Conservation (phyloP, 495 filamentous ascomycete genomes). For the Glonium stellatum region DNA sequence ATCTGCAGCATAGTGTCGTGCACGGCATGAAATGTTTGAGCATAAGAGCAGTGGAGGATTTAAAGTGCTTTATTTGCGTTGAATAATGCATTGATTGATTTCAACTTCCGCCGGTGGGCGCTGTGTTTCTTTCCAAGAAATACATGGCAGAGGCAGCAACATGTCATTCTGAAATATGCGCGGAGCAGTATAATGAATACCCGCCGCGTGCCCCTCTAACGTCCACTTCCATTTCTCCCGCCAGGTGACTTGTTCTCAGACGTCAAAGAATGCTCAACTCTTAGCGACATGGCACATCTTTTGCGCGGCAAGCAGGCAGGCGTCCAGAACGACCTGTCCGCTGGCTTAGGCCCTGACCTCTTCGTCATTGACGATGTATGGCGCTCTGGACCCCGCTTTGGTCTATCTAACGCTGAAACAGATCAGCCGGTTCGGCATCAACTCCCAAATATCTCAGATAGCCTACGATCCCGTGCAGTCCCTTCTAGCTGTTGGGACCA, state of each 20-base stretch:
- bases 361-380: conserved; percentile 76
- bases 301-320: conserved; percentile 88
- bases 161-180: no score
- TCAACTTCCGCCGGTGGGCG: no score
- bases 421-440: conserved; percentile 78
- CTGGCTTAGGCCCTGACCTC: conserved; percentile 61
- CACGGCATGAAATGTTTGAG: no score
- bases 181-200: no score
- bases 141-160: no score
- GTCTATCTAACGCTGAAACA: conserved; percentile 26
- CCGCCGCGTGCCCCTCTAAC: no score
- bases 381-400: conserved; percentile 18
- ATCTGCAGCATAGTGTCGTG: no score
- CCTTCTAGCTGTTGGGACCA: conserved; percentile 86
- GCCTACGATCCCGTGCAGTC: conserved; percentile 93
- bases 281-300: conserved; percentile 64
- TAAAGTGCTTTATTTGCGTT: no score
- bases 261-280: conserved; percentile 6
- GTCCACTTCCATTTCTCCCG: no score
- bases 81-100: no score
- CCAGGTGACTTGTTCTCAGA: background rate
- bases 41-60: no score
- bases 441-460: conserved; percentile 70
- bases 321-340: conserved; percentile 82
- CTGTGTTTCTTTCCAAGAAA: no score